Percentiles rank a stretch among this genome's conserved stretches.
These are phyloP conservation scores for Ascocoryne sarcoides DNA, from an alignment of 2,329 filamentous ascomycete species.

Conservation along the genomic window DNA sequence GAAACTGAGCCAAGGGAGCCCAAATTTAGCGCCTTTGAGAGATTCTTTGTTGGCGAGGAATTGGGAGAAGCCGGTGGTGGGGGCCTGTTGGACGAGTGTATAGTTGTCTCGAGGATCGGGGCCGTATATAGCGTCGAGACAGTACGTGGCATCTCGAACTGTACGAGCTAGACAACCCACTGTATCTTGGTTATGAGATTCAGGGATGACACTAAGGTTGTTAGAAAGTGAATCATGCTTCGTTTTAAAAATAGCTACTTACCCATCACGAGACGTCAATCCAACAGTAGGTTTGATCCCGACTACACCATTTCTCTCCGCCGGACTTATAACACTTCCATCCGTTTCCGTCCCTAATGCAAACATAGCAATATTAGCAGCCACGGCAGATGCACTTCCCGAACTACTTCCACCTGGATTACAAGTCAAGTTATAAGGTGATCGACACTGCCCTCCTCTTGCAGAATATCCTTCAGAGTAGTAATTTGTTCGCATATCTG, in stretches of 20 bases:
- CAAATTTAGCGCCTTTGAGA: constrained; percentile 54
- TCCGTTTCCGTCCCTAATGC: constrained; percentile 68
- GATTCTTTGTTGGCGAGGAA: constrained; percentile 35
- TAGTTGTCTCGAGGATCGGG: constrained; percentile 56
- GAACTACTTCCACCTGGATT: constrained; percentile 63
- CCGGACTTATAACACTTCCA: constrained; percentile 63
- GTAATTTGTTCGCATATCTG: constrained; percentile 58
- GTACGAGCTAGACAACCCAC: constrained; percentile 60
- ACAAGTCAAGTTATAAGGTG: constrained; percentile 58
- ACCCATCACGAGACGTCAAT: constrained; percentile 52
- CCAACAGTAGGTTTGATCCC: constrained; percentile 72
- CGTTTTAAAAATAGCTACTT: constrained; percentile 2
- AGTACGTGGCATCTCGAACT: constrained; percentile 58
- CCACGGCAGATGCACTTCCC: constrained; percentile 56
- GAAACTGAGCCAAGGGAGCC: constrained; percentile 63
- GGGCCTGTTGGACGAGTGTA: constrained; percentile 49
- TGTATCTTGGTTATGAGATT: constrained; percentile 58
- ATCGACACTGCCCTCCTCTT: constrained; percentile 54
- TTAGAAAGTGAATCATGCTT: constrained; percentile 39
- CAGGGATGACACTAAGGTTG: constrained; percentile 51
- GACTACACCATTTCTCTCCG: constrained; percentile 58
- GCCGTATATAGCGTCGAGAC: constrained; percentile 60
- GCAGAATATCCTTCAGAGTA: constrained; percentile 61
- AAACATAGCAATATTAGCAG: constrained; percentile 53
- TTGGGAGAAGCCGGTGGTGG: constrained; percentile 45